Evolutionary conservation across 768 basidiomycete genomes (phyloP).

Genomic region (Trametes sanguinea): DNA sequence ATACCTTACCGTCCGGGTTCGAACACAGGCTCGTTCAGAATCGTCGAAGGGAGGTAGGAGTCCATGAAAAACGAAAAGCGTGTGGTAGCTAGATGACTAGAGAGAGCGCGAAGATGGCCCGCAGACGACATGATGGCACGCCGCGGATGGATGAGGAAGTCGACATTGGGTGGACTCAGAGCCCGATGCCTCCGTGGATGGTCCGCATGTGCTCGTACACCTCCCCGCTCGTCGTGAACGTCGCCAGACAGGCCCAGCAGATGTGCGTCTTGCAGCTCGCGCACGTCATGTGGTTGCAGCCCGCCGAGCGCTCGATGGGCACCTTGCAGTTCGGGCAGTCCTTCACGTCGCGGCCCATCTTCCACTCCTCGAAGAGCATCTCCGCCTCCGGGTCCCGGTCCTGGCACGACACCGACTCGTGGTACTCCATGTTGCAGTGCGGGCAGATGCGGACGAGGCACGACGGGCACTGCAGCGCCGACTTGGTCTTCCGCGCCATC

Average conservation of each 20-base stretch:
- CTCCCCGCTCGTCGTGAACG: constrained; percentile 65
- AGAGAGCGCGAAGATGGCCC: too few relatives aligned
- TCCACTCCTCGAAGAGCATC: constrained; percentile 65
- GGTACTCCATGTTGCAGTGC: constrained; percentile 56
- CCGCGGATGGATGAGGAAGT: too few relatives aligned
- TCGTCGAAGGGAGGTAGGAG: too few relatives aligned
- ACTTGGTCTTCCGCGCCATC: constrained; percentile 48
- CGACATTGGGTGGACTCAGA: constrained; percentile 10
- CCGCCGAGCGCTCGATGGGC: constrained; percentile 70
- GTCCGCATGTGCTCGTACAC: constrained; percentile 80
- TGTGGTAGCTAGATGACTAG: background rate
- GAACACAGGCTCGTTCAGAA: too few relatives aligned
- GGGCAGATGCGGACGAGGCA: constrained; percentile 73
- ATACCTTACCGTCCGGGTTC: too few relatives aligned
- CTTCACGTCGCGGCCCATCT: constrained; percentile 63
- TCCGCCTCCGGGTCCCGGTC: constrained; percentile 56
- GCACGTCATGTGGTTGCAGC: constrained; percentile 87
- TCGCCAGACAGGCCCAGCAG: constrained; percentile 78
- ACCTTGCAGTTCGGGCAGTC: constrained; percentile 71
- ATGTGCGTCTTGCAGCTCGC: constrained; percentile 72
- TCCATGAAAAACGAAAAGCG: background rate
- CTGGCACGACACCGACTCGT: constrained; percentile 68
- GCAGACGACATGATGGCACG: too few relatives aligned
- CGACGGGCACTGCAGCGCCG: constrained; percentile 66
- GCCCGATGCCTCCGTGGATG: constrained; percentile 66